Percentiles rank a stretch among this genome's conserved stretches.
These are phyloP conservation scores for Microbotryomycetes sp. DNA, from an alignment of 1,284 basidiomycete species.

Conservation along the genomic window DNA sequence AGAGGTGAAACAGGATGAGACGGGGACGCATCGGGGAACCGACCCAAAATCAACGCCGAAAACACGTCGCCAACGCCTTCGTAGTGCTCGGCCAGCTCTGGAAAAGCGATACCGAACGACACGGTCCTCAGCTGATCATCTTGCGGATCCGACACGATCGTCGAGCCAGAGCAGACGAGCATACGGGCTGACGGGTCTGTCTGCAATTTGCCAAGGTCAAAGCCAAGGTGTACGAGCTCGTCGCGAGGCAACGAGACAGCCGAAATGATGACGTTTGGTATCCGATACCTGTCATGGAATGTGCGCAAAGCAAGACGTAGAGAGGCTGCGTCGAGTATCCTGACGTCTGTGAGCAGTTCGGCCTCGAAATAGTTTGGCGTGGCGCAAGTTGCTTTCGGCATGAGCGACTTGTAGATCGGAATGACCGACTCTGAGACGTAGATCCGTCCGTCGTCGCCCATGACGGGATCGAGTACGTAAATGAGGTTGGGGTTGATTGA, in stretches of 20 bases:
- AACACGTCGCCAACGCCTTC: constrained; percentile 96
- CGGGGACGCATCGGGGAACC: constrained; percentile 60
- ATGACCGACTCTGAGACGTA: constrained; percentile 86
- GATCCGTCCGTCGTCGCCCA: constrained; percentile 78
- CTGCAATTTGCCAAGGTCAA: constrained; percentile 1
- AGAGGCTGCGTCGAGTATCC: constrained; percentile 58
- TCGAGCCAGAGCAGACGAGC: constrained; percentile 72
- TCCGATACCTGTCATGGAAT: constrained; percentile 64
- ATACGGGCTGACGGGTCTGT: constrained; percentile 43
- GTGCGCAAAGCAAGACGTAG: constrained; percentile 61
- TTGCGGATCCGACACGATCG: constrained; percentile 32
- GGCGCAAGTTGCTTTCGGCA: constrained; percentile 77
- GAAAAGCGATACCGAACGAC: constrained; percentile 64
- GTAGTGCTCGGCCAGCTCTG: constrained; percentile 83
- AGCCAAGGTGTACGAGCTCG: constrained; percentile 32
- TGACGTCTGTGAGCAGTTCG: constrained; percentile 67
- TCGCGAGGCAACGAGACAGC: constrained; percentile 55
- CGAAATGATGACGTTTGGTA: constrained; percentile 84
- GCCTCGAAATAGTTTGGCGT: constrained; percentile 98
- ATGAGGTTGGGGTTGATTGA: constrained; percentile 53
- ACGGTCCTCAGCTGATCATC: constrained; percentile 19
- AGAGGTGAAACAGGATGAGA: constrained; percentile 61
- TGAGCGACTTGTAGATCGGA: constrained; percentile 73
- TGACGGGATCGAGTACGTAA: constrained; percentile 59
- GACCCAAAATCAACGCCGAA: constrained; percentile 81